Evolutionary conservation across 345 rosid species (phyloP).

Genomic region (Ricinus communis): DNA sequence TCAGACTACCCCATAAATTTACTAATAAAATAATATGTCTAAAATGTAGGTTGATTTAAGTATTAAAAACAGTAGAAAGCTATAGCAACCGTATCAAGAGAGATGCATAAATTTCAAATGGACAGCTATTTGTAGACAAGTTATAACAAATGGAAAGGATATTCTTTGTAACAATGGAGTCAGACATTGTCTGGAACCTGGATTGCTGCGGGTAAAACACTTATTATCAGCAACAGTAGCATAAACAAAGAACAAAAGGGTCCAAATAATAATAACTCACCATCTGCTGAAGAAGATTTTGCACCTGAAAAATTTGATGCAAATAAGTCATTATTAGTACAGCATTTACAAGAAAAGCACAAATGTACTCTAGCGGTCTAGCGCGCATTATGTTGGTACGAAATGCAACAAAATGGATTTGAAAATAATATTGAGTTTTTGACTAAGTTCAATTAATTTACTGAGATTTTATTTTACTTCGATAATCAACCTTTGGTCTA

Average conservation of each 20-base stretch:
- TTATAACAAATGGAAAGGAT: slow-evolving; percentile 39
- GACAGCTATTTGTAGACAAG: slow-evolving; percentile 3
- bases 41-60: neutral
- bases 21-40: neutral
- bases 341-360: neutral
- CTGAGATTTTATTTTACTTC: too few relatives aligned
- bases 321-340: neutral
- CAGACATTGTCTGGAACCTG: slow-evolving; percentile 92
- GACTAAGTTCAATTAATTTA: too few relatives aligned
- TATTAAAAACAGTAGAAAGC: slow-evolving; percentile 3
- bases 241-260: slow-evolving; percentile 11
- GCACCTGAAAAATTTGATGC: slow-evolving; percentile 46
- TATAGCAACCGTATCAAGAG: neutral
- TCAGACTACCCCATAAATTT: neutral
- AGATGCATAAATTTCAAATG: neutral
- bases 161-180: slow-evolving; percentile 78
- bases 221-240: slow-evolving; percentile 12
- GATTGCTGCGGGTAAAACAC: slow-evolving; percentile 60
- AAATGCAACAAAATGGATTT: too few relatives aligned
- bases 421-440: too few relatives aligned
- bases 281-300: slow-evolving; percentile 78
- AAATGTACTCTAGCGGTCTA: too few relatives aligned
- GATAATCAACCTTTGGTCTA: too few relatives aligned
- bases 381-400: too few relatives aligned
- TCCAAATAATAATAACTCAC: slow-evolving; percentile 37